These are phyloP conservation scores for Skeletonema grethae DNA, from an alignment of 108 stramenopile species.

Conservation along the genomic window DNA sequence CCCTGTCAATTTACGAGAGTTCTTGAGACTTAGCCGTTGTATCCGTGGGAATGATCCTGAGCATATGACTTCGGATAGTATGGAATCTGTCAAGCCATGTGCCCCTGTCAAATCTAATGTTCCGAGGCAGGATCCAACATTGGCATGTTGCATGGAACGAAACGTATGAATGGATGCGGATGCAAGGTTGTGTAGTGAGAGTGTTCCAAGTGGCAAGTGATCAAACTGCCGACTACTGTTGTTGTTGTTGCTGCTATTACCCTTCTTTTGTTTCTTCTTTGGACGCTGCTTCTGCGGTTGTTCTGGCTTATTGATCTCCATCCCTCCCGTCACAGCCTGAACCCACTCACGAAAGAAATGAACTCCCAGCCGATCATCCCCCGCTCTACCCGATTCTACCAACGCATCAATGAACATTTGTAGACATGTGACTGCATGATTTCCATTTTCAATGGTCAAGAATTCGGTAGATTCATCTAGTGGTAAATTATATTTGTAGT, in stretches of 20 bases:
- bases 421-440: constrained; percentile 68
- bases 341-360: constrained; percentile 77
- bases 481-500: neutral
- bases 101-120: constrained; percentile 74
- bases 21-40: constrained; percentile 69
- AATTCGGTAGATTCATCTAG: constrained; percentile 5
- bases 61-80: constrained; percentile 39
- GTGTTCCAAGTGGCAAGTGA: constrained; percentile 40
- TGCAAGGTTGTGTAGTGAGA: constrained; percentile 71
- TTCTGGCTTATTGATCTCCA: no score
- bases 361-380: constrained; percentile 64
- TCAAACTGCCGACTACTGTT: neutral
- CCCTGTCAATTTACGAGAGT: constrained; percentile 75
- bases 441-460: constrained; percentile 62
- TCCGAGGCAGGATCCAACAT: constrained; percentile 59
- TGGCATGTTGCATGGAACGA: constrained; percentile 56
- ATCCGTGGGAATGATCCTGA: constrained; percentile 47
- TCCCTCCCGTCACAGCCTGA: constrained; percentile 34
- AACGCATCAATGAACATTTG: constrained; percentile 76
- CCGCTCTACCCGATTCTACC: constrained; percentile 79
- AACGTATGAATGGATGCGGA: constrained; percentile 57
- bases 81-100: constrained; percentile 62
- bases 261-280: constrained; percentile 23
- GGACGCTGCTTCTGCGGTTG: neutral
- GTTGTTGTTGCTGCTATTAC: constrained; percentile 3